phyloP scores from a whole-genome alignment of 495 filamentous ascomycete genomes.

The Hypomontagnella monticulosa region DNA sequence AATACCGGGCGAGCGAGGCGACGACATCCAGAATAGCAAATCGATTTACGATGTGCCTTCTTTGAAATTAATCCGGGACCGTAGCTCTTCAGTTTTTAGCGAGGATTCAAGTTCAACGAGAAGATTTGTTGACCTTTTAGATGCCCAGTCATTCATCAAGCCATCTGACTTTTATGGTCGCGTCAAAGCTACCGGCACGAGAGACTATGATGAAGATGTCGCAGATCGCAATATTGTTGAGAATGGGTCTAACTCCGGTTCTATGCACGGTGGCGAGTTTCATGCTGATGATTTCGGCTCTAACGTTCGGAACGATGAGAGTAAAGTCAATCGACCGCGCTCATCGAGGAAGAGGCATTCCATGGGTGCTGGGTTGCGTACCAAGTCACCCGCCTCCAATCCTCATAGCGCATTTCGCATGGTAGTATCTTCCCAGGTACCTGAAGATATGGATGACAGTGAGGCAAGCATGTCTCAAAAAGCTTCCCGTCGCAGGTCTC shows the following conservation, averaged over 20 bases:
- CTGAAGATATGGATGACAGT: conserved; percentile 16
- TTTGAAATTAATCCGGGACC: conserved; percentile 9
- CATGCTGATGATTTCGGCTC: conserved; percentile 32
- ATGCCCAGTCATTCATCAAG: conserved; percentile 60
- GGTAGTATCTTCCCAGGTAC: conserved; percentile 25
- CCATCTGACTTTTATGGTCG: conserved; percentile 56
- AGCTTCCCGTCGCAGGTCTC: conserved; percentile 36
- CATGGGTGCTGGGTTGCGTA: conserved; percentile 35
- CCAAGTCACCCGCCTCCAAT: conserved; percentile 33
- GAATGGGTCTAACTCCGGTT: conserved; percentile 46
- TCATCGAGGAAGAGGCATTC: conserved; percentile 38
- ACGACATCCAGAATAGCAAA: conserved; percentile 7
- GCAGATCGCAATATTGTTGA: conserved; percentile 61
- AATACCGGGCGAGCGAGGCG: conserved; percentile 14
- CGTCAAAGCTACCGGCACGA: conserved; percentile 55
- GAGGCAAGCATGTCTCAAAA: conserved; percentile 7
- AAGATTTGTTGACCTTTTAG: conserved; percentile 58
- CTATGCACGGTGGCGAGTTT: conserved; percentile 46
- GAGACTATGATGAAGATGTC: conserved; percentile 65
- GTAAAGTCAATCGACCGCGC: conserved; percentile 14
- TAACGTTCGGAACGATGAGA: conserved; percentile 5
- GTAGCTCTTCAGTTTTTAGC: conserved; percentile 44
- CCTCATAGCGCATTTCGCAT: conserved; percentile 29
- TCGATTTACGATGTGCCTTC: conserved; percentile 19
- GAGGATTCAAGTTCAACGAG: conserved; percentile 29